Conservation (phyloP, 768 basidiomycete genomes). For the Macrolepiota dolichaula region DNA sequence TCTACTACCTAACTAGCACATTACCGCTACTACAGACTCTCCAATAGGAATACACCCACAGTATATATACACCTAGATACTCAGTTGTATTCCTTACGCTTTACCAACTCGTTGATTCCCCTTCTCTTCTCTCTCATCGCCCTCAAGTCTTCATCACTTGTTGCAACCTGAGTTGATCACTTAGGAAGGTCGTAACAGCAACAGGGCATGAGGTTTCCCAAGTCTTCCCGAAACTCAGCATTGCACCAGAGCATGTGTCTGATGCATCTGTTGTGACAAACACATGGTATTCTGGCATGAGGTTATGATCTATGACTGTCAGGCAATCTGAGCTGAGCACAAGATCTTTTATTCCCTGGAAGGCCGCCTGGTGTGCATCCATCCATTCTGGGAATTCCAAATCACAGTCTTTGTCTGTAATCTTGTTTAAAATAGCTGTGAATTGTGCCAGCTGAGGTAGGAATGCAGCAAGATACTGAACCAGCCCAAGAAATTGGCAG, state of each 20-base stretch:
- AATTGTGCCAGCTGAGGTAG: conserved; percentile 12
- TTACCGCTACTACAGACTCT: too few relatives aligned
- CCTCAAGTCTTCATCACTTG: too few relatives aligned
- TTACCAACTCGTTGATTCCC: too few relatives aligned
- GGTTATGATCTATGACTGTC: conserved; percentile 9
- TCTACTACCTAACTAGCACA: too few relatives aligned
- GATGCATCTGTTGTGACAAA: conserved; percentile 31
- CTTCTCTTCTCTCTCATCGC: too few relatives aligned
- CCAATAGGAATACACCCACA: too few relatives aligned
- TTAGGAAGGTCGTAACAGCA: too few relatives aligned
- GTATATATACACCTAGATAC: too few relatives aligned
- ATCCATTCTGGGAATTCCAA: too few relatives aligned
- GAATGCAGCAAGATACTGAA: conserved; percentile 12
- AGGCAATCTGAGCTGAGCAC: conserved; percentile 13
- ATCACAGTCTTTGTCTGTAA: conserved; percentile 7
- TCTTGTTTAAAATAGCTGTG: not conserved
- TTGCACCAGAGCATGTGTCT: conserved; percentile 26
- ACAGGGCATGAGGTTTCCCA: conserved; percentile 30
- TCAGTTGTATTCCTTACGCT: too few relatives aligned
- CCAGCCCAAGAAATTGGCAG: conserved; percentile 11
- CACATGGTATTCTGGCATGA: conserved; percentile 22
- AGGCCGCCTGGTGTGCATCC: conserved; percentile 18
- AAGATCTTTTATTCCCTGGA: conserved; percentile 13
- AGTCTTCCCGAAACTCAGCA: conserved; percentile 25
- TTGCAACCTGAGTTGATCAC: too few relatives aligned